Conservation (phyloP, 192 early-diverging fungal genomes). For the Coemansia sp. region DNA sequence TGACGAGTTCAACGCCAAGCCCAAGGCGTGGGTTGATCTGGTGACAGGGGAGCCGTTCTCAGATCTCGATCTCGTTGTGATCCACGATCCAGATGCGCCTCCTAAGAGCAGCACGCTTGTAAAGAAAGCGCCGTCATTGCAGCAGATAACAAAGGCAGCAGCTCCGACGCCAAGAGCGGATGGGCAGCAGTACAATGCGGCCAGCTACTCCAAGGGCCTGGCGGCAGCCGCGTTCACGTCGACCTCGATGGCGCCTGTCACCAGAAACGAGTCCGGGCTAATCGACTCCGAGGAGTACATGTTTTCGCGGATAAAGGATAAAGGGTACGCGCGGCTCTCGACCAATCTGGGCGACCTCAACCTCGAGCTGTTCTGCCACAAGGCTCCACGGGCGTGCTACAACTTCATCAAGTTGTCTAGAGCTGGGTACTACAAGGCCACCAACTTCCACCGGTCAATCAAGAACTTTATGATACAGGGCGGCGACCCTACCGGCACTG, state of each 20-base stretch:
- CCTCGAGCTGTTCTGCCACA: constrained; percentile 36
- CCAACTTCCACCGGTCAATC: constrained; percentile 83
- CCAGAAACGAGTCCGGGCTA: constrained; percentile 65
- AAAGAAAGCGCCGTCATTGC: background rate
- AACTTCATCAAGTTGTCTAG: constrained; percentile 83
- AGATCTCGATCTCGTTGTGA: constrained; percentile 82
- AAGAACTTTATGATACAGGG: constrained; percentile 98
- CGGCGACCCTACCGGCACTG: constrained; percentile 94
- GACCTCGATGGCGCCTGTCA: constrained; percentile 71
- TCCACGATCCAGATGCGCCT: constrained; percentile 60
- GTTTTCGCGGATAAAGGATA: constrained; percentile 78
- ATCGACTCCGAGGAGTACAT: constrained; percentile 86
- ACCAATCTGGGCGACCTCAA: constrained; percentile 66
- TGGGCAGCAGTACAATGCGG: constrained; percentile 73
- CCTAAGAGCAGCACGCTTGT: constrained; percentile 7
- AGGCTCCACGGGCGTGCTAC: constrained; percentile 83
- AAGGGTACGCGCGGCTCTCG: constrained; percentile 71
- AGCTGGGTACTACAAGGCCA: constrained; percentile 77
- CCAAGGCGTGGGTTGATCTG: constrained; percentile 83
- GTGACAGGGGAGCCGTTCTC: constrained; percentile 85
- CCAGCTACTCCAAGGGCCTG: constrained; percentile 76
- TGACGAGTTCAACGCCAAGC: constrained; percentile 81
- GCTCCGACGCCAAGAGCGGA: constrained; percentile 35
- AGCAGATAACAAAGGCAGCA: constrained; percentile 9
- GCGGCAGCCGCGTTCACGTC: constrained; percentile 86